Evolutionary conservation across 2,329 filamentous ascomycete species (phyloP).

Genomic region (Decorospora gaudefroyi): DNA sequence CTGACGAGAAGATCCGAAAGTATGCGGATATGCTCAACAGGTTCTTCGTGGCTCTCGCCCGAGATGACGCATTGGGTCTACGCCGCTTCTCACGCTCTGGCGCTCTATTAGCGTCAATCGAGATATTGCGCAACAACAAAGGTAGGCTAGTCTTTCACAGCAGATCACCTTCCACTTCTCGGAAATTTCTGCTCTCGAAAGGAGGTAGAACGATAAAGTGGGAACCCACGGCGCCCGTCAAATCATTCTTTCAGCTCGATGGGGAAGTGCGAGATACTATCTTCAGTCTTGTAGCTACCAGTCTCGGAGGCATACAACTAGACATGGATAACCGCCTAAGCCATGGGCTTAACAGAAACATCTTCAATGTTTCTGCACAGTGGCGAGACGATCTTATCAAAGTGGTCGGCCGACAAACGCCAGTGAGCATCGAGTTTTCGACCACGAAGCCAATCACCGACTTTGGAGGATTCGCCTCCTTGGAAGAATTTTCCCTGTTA

Average conservation of each 20-base stretch:
- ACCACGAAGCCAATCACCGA: not conserved
- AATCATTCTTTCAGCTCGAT: no score
- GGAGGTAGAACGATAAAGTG: no score
- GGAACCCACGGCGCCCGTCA: no score
- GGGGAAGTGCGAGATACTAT: no score
- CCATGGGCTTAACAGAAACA: not conserved
- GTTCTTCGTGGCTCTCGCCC: not conserved
- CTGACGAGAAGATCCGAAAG: no score
- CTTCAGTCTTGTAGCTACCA: not conserved
- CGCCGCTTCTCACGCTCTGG: not conserved
- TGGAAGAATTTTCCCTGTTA: not conserved
- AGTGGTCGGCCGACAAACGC: not conserved
- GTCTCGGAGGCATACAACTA: not conserved
- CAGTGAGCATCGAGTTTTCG: not conserved
- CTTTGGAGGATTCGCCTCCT: not conserved
- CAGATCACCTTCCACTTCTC: not conserved
- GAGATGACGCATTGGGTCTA: not conserved
- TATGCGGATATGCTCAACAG: not conserved
- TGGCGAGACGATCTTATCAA: not conserved
- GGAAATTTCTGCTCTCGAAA: no score
- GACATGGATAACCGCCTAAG: not conserved
- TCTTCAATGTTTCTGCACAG: not conserved
- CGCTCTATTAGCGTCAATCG: not conserved
- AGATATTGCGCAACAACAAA: not conserved
- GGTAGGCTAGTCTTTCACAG: not conserved